These are phyloP conservation scores for Pilaira anomala DNA, from an alignment of 192 early-diverging fungal genomes.

Conservation along the genomic window DNA sequence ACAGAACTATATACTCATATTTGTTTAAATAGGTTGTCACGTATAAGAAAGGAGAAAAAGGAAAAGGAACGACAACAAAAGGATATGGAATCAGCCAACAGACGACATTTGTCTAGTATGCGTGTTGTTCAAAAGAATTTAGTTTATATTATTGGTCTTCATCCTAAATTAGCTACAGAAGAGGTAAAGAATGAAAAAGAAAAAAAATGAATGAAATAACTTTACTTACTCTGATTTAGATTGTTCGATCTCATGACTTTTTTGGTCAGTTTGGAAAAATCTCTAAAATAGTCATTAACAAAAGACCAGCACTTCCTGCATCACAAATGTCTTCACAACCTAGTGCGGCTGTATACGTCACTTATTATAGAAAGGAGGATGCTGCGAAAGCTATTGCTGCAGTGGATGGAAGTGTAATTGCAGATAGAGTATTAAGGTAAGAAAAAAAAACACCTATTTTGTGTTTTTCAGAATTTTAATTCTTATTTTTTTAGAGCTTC, in stretches of 20 bases:
- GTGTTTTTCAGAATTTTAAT: not conserved
- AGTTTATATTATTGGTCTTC: conserved; percentile 94
- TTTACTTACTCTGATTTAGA: conserved; percentile 37
- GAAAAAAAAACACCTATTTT: not conserved
- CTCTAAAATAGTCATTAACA: conserved; percentile 87
- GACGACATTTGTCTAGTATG: conserved; percentile 80
- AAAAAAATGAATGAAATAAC: conserved; percentile 54
- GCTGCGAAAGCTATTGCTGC: conserved; percentile 88
- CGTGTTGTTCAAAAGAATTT: conserved; percentile 96
- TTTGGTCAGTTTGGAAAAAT: conserved; percentile 99
- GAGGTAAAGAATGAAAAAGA: conserved; percentile 54
- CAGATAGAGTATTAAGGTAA: conserved; percentile 81
- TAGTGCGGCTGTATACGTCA: conserved; percentile 87
- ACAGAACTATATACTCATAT: not conserved
- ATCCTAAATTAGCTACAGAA: conserved; percentile 80
- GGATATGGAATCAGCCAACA: conserved; percentile 78
- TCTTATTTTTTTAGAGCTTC: conserved; percentile 64
- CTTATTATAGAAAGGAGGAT: conserved; percentile 87
- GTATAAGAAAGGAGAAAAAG: conserved; percentile 73
- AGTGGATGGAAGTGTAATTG: conserved; percentile 88
- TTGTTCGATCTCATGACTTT: conserved; percentile 80
- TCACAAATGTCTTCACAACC: conserved; percentile 40
- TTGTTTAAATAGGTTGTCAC: conserved; percentile 40
- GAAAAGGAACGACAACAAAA: conserved; percentile 89
- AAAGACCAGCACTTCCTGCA: conserved; percentile 52